Conservation (phyloP, 2,329 filamentous ascomycete species). For the Cytospora schulzeri region DNA sequence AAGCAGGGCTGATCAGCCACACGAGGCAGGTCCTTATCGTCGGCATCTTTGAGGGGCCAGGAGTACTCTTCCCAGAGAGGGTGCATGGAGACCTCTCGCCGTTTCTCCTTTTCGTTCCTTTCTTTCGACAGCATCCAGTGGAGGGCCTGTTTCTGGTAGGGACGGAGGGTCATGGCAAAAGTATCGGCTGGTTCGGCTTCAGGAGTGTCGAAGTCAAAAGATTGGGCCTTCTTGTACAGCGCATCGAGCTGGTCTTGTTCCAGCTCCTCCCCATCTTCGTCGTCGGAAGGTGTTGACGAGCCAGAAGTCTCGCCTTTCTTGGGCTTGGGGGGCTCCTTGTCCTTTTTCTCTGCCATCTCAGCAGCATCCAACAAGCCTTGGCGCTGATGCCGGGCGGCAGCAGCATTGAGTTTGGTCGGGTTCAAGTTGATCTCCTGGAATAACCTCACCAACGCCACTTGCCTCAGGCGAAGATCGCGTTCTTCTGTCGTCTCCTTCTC, state of each 20-base stretch:
- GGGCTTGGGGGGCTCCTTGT: slow-evolving; percentile 47
- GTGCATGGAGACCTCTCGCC: slow-evolving; percentile 82
- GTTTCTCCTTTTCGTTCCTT: slow-evolving; percentile 69
- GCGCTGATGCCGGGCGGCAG: slow-evolving; percentile 76
- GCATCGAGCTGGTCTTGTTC: slow-evolving; percentile 95
- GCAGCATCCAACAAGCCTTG: slow-evolving; percentile 84
- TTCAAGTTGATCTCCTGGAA: slow-evolving; percentile 87
- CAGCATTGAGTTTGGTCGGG: slow-evolving; percentile 73
- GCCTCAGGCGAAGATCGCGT: slow-evolving; percentile 77
- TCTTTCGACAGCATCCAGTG: slow-evolving; percentile 98
- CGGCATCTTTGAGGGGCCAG: slow-evolving; percentile 86
- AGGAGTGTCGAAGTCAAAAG: slow-evolving; percentile 92
- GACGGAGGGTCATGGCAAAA: slow-evolving; percentile 81
- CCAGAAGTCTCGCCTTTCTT: slow-evolving; percentile 36
- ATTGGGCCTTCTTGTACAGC: slow-evolving; percentile 93
- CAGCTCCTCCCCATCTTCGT: slow-evolving; percentile 85
- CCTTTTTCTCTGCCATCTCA: slow-evolving; percentile 80
- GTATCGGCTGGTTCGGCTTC: slow-evolving; percentile 80
- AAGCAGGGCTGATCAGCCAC: slow-evolving; percentile 72
- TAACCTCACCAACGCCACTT: slow-evolving; percentile 84
- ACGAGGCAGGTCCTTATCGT: slow-evolving; percentile 72
- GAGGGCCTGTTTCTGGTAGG: slow-evolving; percentile 93
- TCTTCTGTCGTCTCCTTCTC: slow-evolving; percentile 85
- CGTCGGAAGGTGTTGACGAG: slow-evolving; percentile 60
- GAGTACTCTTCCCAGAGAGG: slow-evolving; percentile 95